Evolutionary conservation across 768 basidiomycete species (phyloP), one percentile per base, ranked within the genome.

Genomic region (Rhizopogon rudus): DNA sequence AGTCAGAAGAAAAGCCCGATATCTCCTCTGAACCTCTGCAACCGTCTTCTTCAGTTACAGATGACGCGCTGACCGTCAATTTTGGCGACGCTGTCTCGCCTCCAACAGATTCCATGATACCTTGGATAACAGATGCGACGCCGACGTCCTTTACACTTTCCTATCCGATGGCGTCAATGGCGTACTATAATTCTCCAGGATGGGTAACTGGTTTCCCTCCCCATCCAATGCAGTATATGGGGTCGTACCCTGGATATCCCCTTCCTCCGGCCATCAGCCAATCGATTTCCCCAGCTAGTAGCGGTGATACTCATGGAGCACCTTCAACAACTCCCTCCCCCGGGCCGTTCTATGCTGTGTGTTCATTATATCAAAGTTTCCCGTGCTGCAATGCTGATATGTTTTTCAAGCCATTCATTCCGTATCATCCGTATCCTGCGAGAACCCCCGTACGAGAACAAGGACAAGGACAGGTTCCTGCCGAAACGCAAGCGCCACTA

Each of bases 161-260:
- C 5, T 80, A 77, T 63, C 59, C 77, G 13, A 53, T 75, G 33
- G 71, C 77, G 9, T 63, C 73, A 25, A 65, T 74, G n/a, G 75
- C 74, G 22, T 83, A 77, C 60, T 79, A 77, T 62, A 72, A 72
- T 40, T 67, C 73, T 25, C 70, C 74, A 43, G 74, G 78, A 35
- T 86, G 84, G 85, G 67, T 81, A 46, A 77, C 77, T 40, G 72
- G 77, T 10, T 83, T 77, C 63, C 64, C 78, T 56, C 77, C 76
- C 22, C 85, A 81, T 59, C 79, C 77, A 33, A 62, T 82, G 56
- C 77, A 81, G 29, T 83, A 78, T 56, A 69, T 80, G 55, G 63
- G 71, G 16, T 75, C 75, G 29, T 82, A 77, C 59, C 64, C 77
- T n/a, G 71, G 74, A 6, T 81, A 78, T 67, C 65, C 77, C 14